A percentile compares a stretch with the other conserved stretches of the same genome.
phyloP scores from a whole-genome alignment of 345 rosid species.

The Populus euphratica region DNA sequence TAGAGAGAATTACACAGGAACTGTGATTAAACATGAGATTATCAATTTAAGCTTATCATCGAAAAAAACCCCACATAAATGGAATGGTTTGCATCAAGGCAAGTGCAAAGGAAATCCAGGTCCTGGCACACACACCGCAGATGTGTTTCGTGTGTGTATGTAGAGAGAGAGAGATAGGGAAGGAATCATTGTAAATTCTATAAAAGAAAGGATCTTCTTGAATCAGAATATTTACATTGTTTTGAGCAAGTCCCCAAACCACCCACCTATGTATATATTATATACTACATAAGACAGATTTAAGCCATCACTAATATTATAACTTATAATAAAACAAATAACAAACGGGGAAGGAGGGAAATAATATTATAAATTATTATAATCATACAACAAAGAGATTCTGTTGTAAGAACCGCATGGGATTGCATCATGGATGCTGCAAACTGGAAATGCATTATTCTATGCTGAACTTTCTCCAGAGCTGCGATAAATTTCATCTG shows the following conservation, averaged over 20 bases:
- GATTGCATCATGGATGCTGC: background rate
- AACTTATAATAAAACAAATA: background rate
- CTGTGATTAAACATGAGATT: too few relatives aligned
- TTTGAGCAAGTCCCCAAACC: background rate
- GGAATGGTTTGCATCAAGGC: too few relatives aligned
- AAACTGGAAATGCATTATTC: background rate
- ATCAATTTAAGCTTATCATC: too few relatives aligned
- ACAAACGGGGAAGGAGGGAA: background rate
- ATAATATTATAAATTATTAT: background rate
- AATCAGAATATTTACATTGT: conserved; percentile 9
- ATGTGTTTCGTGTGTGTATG: too few relatives aligned
- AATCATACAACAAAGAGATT: conserved; percentile 16
- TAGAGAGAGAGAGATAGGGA: too few relatives aligned
- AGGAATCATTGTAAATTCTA: too few relatives aligned
- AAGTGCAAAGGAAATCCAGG: too few relatives aligned
- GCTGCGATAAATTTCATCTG: conserved; percentile 30
- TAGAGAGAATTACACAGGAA: too few relatives aligned
- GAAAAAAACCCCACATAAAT: too few relatives aligned
- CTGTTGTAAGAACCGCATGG: conserved; percentile 1
- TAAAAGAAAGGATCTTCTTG: background rate
- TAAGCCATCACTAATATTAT: background rate
- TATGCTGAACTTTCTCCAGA: conserved; percentile 10
- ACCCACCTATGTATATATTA: background rate
- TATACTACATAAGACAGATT: background rate
- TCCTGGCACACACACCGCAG: too few relatives aligned